Conservation (phyloP, 345 rosid species). For the Laguncularia racemosa region DNA sequence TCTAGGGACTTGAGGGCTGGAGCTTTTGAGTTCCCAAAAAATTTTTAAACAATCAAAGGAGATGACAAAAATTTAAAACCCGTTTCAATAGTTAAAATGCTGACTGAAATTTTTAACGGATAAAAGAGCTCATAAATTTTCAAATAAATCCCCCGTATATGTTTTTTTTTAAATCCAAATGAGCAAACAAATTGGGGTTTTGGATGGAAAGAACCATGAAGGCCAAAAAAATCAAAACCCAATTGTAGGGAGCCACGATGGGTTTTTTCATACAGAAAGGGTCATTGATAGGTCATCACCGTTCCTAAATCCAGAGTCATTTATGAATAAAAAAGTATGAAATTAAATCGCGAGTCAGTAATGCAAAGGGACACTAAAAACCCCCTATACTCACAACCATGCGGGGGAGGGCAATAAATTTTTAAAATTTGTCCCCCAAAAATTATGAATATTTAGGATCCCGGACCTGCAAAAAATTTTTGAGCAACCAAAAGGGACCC, state of each 20-base stretch:
- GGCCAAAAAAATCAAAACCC: conserved; percentile 36
- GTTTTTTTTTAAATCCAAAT: no score
- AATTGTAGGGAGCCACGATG: conserved; percentile 80
- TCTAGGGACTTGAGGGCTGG: no score
- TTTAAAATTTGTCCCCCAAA: conserved; percentile 63
- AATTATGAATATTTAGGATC: conserved; percentile 57
- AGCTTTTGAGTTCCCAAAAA: no score
- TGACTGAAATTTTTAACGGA: no score
- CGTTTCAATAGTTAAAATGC: no score
- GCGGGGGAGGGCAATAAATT: conserved; percentile 99
- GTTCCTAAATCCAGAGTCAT: conserved; percentile 34
- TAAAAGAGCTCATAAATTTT: no score
- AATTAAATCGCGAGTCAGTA: not conserved
- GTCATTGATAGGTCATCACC: conserved; percentile 30
- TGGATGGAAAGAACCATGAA: not conserved
- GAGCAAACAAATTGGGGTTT: not conserved
- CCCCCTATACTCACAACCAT: conserved; percentile 70
- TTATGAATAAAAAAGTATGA: not conserved
- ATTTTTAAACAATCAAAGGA: no score
- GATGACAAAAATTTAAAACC: no score
- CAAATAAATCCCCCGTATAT: no score
- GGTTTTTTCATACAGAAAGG: conserved; percentile 50
- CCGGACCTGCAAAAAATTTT: conserved; percentile 72
- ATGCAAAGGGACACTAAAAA: not conserved
- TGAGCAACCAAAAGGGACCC: not conserved